Evolutionary conservation across 2,329 filamentous ascomycete genomes (phyloP).

Genomic region (Xylariaceae sp.): DNA sequence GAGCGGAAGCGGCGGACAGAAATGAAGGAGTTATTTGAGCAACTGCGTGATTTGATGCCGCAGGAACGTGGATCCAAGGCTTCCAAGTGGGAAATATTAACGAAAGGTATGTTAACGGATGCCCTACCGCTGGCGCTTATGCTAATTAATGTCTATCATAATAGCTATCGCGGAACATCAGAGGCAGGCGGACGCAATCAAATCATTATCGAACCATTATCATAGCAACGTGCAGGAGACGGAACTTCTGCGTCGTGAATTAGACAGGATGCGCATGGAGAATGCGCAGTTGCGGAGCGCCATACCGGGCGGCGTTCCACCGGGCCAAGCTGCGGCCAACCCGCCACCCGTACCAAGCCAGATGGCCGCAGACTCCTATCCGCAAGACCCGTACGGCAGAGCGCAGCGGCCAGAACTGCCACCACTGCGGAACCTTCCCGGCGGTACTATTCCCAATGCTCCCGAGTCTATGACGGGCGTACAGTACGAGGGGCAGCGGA

Average conservation of each 20-base stretch:
- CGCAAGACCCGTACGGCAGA: conserved; percentile 33
- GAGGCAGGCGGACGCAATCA: conserved; percentile 54
- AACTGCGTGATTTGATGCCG: conserved; percentile 75
- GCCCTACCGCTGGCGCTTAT: conserved; percentile 9
- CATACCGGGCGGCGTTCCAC: conserved; percentile 24
- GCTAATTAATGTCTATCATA: conserved; percentile 35
- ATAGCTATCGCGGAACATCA: conserved; percentile 65
- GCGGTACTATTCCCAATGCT: conserved; percentile 44
- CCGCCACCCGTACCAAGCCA: conserved; percentile 32
- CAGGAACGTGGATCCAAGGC: conserved; percentile 82
- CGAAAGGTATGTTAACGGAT: conserved; percentile 66
- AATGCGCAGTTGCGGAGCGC: conserved; percentile 49
- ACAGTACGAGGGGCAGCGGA: conserved; percentile 58
- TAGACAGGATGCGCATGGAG: conserved; percentile 52
- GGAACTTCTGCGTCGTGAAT: conserved; percentile 53
- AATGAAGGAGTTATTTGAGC: conserved; percentile 87
- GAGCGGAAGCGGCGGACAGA: conserved; percentile 83
- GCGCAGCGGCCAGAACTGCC: conserved; percentile 54
- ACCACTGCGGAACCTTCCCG: conserved; percentile 58
- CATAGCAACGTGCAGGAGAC: conserved; percentile 47
- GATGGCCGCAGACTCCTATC: conserved; percentile 36
- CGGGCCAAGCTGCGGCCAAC: conserved; percentile 26
- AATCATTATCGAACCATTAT: conserved; percentile 50
- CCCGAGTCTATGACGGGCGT: conserved; percentile 69
- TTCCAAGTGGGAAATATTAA: conserved; percentile 87